These are phyloP conservation scores for Suillus decipiens DNA, from an alignment of 768 basidiomycete genomes.

Conservation along the genomic window DNA sequence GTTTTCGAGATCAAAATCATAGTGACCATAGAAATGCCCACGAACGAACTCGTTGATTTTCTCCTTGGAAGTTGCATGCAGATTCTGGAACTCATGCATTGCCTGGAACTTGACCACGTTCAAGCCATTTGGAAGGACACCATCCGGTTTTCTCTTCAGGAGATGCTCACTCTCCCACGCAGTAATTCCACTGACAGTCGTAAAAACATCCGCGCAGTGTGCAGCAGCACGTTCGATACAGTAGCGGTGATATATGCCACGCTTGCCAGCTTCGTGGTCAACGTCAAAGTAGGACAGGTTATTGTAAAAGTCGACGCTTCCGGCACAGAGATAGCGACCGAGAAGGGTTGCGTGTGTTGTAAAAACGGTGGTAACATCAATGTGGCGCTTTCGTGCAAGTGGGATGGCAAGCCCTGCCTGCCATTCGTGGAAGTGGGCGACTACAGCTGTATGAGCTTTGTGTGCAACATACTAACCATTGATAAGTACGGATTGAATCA, in stretches of 20 bases:
- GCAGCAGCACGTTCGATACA: slow-evolving; percentile 95
- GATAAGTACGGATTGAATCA: slow-evolving; percentile 6
- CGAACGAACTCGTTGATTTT: slow-evolving; percentile 98
- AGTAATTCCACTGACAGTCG: slow-evolving; percentile 97
- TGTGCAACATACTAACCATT: slow-evolving; percentile 69
- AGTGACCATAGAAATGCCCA: slow-evolving; percentile 98
- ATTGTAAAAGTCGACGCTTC: slow-evolving; percentile 99
- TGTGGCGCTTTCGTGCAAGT: slow-evolving; percentile 92
- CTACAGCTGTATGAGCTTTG: slow-evolving; percentile 81
- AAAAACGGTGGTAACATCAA: slow-evolving; percentile 98
- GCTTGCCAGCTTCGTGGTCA: slow-evolving; percentile 98
- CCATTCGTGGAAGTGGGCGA: slow-evolving; percentile 99
- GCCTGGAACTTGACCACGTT: slow-evolving; percentile 99
- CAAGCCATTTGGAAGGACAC: slow-evolving; percentile 94
- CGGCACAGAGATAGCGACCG: slow-evolving; percentile 97
- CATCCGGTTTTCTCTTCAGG: slow-evolving; percentile 96
- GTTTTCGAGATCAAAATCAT: slow-evolving; percentile 94
- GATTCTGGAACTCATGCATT: slow-evolving; percentile 98
- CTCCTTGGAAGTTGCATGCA: slow-evolving; percentile 90
- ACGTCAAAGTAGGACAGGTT: slow-evolving; percentile 99
- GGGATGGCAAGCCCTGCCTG: slow-evolving; percentile 96
- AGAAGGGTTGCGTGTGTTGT: slow-evolving; percentile 98
- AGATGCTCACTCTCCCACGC: slow-evolving; percentile 97
- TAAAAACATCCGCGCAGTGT: slow-evolving; percentile 98
- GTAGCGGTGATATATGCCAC: slow-evolving; percentile 97